Conservation (phyloP, 108 stramenopile species). For the Cyclotella sp. region DNA sequence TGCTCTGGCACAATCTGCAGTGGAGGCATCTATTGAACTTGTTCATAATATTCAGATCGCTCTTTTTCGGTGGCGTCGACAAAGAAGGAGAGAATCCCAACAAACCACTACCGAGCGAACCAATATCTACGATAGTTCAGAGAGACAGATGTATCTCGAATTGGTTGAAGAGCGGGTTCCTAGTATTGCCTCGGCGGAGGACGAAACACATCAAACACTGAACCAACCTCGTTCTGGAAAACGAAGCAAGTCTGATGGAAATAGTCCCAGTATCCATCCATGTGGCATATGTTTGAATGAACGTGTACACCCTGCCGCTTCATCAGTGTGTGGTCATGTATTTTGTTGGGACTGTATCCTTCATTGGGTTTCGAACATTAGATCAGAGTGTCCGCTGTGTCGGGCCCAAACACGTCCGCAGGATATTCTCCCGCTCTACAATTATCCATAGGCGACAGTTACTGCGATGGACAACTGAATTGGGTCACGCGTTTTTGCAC, state of each 20-base stretch:
- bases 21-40: constrained; percentile 41
- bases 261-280: constrained; percentile 18
- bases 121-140: constrained; percentile 18
- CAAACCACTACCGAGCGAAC: background rate
- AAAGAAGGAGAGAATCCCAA: constrained; percentile 19
- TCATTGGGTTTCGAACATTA: constrained; percentile 49
- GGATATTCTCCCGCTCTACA: constrained; percentile 49
- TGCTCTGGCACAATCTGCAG: constrained; percentile 25
- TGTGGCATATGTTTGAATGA: constrained; percentile 53
- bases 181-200: constrained; percentile 29
- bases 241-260: constrained; percentile 1
- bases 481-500: background rate
- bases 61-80: constrained; percentile 40
- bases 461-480: background rate
- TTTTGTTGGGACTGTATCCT: constrained; percentile 53
- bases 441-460: constrained; percentile 20
- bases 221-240: constrained; percentile 3
- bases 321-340: constrained; percentile 46
- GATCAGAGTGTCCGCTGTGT: constrained; percentile 50
- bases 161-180: constrained; percentile 49
- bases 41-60: constrained; percentile 38
- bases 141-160: constrained; percentile 42
- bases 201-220: constrained; percentile 2
- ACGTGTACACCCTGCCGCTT: constrained; percentile 44
- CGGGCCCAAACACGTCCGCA: constrained; percentile 46